Evolutionary conservation across 345 rosid genomes (phyloP), one percentile per base, ranked within the genome.

Genomic region (Tarenaya hassleriana): DNA sequence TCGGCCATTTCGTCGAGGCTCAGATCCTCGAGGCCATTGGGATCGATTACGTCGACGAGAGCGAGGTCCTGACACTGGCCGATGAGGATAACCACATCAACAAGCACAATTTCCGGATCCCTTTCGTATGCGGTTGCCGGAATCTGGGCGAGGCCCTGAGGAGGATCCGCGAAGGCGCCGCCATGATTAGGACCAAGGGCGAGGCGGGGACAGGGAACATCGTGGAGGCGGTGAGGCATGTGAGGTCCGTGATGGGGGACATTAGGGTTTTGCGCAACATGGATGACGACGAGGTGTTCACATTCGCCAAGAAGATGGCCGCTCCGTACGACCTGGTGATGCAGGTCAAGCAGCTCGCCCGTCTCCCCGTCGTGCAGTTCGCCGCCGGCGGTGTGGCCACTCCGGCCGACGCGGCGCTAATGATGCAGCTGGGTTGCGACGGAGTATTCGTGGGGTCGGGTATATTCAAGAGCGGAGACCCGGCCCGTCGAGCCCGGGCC

Each of bases 101-200:
- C 76, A 88, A 88, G 44, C 95, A 88, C 47, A 88, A 88, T 34
- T 88, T 88, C 68, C 62, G 88, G 51, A 73, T 82, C 55, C 97
- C 97, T 7, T 88, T 88, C 52, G 95, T 88, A 2, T 24, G 29
- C 29, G 29, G 29, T 2, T 24, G 29, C 29, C 29, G 29, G 29
- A 24, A 24, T 24, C 66, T 88, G 10, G 95, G 96, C 0, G 94
- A 88, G 37, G 97, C 92, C 8, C 61, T 88, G 16, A 64, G 95
- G 24, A 66, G 97, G 70, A 75, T 88, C 46, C 83, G 95, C 4
- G 97, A 88, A 62, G 91, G 95, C 3, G 91, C 97, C 2, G 97
- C 95, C 3, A 88, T 88, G 97, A 88, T 88, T 29, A 67, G 97
- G 34, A 88, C 97, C 16, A 84, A 88, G 58, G 97, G 97, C 0